Base-by-base conservation (phyloP, 2,329 filamentous ascomycete genomes). In the Pseudogymnoascus pannorum region DNA sequence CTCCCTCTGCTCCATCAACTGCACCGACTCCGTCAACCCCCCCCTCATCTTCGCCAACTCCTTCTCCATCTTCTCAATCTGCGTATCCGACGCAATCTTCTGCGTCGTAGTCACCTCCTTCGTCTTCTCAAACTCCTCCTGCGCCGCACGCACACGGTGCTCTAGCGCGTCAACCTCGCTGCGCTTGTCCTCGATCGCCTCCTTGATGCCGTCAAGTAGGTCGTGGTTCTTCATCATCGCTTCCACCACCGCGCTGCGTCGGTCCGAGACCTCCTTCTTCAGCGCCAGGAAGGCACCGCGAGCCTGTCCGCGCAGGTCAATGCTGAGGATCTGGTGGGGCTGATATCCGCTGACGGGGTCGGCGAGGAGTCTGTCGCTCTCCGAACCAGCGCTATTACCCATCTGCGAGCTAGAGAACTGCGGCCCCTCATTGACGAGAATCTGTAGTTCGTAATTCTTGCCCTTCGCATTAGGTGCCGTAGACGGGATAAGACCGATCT, bases 21-120 rank as follows among this genome's bases (percentile, higher is more conserved):
- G 91, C 60, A 97, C 89, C 33, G 87, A 92, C 73, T 97, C 93
- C 2, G 85, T 87, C 29, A 97, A 78, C 9, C 87, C 88, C 2
- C 88, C 84, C 42, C 92, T 84, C 91, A 97, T 96, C 73, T 92
- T 91, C 54, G 90, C 89, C n/a, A 99, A 79, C 73, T 99, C 92
- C 75, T 96, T 97, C 76, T 99, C 94, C 88, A 97, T 95, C 79
- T 94, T 94, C 75, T 99, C 94, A 69, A 99, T 96, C 74, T 97
- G 93, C 7, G 92, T 86, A 72, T 97, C 94, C 2, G 87, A 91
- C 6, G 87, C 88, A 72, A 93, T 84, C 76, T 95, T 95, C 73
- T 96, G 91, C 16, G 92, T 90, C 51, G 84, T 89, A 6, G 89
- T 93, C 63, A 83, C 81, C 79, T 97, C 94, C 71, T 93, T 93